A percentile compares a stretch with the other conserved stretches of the same genome.
phyloP scores from a whole-genome alignment of 2,329 filamentous ascomycete genomes.

The Ceratocystis ficicola region DNA sequence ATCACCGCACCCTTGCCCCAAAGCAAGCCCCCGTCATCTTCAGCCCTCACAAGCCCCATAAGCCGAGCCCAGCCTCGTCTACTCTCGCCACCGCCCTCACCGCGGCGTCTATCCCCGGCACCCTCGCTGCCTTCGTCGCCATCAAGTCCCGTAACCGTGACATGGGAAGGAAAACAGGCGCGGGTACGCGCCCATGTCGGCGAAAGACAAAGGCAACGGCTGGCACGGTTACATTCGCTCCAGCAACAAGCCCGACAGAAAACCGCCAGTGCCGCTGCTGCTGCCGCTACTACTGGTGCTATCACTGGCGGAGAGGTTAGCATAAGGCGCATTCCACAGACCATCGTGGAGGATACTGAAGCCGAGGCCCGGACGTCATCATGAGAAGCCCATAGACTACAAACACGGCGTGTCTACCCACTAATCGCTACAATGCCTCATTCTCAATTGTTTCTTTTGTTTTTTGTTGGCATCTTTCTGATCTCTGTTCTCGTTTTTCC shows the following conservation, averaged over 20 bases:
- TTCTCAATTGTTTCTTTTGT: neutral
- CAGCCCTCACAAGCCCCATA: neutral
- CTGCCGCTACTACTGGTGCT: too few species aligned
- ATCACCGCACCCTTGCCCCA: neutral
- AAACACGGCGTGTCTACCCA: neutral
- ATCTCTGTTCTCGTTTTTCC: neutral
- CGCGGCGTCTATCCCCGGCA: neutral
- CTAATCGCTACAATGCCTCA: neutral
- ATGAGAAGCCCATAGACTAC: neutral
- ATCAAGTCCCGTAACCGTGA: neutral
- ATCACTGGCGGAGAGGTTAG: neutral
- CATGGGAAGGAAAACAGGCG: neutral
- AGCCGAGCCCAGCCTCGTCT: neutral
- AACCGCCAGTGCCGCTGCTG: neutral
- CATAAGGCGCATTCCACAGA: conserved; percentile 5
- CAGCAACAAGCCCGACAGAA: neutral
- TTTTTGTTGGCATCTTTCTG: neutral
- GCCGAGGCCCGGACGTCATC: neutral
- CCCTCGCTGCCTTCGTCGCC: neutral
- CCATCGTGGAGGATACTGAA: conserved; percentile 9
- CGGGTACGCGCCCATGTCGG: neutral
- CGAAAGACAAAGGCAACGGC: conserved; percentile 10
- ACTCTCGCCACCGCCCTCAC: conserved; percentile 7
- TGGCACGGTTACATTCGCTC: conserved; percentile 4
- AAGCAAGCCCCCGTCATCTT: neutral